Percentiles rank a stretch among this genome's conserved stretches.
Evolutionary conservation across 1,139 yeast species (phyloP).

Genomic region (Lizanozyma gosingica): DNA sequence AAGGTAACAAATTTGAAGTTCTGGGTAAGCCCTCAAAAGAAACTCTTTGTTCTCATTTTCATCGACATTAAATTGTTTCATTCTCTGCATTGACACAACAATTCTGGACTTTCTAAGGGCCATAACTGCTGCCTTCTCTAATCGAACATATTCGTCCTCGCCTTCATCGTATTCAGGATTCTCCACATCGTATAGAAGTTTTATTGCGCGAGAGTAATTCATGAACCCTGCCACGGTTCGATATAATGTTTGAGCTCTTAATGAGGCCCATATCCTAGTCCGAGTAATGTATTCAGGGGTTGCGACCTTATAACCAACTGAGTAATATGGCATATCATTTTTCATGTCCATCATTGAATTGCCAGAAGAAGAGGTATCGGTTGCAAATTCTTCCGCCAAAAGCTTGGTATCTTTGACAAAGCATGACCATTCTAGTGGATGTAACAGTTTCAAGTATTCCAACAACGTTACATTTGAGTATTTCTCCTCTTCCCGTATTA

Average conservation of each 20-base stretch:
- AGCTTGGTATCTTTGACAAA: slow-evolving; percentile 61
- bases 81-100: slow-evolving; percentile 66
- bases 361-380: background rate
- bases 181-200: slow-evolving; percentile 39
- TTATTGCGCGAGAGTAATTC: slow-evolving; percentile 47
- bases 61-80: slow-evolving; percentile 37
- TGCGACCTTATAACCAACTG: slow-evolving; percentile 45
- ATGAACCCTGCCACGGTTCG: slow-evolving; percentile 49
- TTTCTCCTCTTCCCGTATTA: slow-evolving; percentile 51
- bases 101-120: slow-evolving; percentile 57
- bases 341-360: background rate
- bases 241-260: slow-evolving; percentile 46
- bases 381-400: slow-evolving; percentile 15
- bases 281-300: slow-evolving; percentile 45
- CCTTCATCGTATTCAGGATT: slow-evolving; percentile 12
- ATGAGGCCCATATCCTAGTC: slow-evolving; percentile 51
- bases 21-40: slow-evolving; percentile 55
- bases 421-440: slow-evolving; percentile 67
- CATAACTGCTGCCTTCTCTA: slow-evolving; percentile 22
- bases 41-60: slow-evolving; percentile 50
- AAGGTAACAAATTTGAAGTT: slow-evolving; percentile 49
- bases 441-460: slow-evolving; percentile 65
- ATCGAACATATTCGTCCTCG: slow-evolving; percentile 6
- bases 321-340: slow-evolving; percentile 43
- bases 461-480: slow-evolving; percentile 57